These are phyloP conservation scores for Cyclaneusma minus DNA, from an alignment of 2,329 filamentous ascomycete genomes.

Conservation along the genomic window DNA sequence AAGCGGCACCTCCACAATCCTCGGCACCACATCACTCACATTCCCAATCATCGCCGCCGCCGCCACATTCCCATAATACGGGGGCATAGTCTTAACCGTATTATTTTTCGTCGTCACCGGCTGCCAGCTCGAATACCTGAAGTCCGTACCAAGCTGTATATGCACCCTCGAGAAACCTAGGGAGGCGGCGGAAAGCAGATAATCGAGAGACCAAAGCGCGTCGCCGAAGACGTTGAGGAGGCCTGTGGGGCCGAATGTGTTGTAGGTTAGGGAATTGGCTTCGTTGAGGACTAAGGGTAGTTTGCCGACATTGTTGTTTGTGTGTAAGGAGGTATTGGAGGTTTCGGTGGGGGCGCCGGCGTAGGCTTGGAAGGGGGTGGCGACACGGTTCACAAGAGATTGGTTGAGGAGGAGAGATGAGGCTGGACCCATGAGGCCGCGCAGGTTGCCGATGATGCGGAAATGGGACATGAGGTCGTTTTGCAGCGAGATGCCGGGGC, in stretches of 20 bases:
- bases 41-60: conserved; percentile 37
- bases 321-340: conserved; percentile 20
- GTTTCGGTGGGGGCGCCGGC: conserved; percentile 19
- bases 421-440: no score
- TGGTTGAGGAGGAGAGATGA: no score
- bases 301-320: no score
- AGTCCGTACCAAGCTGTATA: conserved; percentile 10
- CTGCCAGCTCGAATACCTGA: conserved; percentile 13
- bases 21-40: conserved; percentile 25
- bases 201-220: conserved; percentile 9
- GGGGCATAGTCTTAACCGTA: conserved; percentile 5
- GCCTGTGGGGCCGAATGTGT: conserved; percentile 20
- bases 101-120: conserved; percentile 7
- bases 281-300: conserved; percentile 25
- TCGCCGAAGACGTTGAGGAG: conserved; percentile 6
- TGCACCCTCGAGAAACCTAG: conserved; percentile 7
- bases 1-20: no score
- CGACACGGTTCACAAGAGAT: no score
- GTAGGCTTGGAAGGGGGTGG: conserved; percentile 18
- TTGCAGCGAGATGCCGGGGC: conserved; percentile 44
- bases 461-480: conserved; percentile 49
- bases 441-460: conserved; percentile 32
- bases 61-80: conserved; percentile 19
- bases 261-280: conserved; percentile 8
- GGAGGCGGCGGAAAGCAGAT: conserved; percentile 5